Percentiles rank a stretch among this genome's conserved stretches.
Conservation (phyloP, 225 moss, liverwort and hornwort species). For the Anthoceros angustus region DNA sequence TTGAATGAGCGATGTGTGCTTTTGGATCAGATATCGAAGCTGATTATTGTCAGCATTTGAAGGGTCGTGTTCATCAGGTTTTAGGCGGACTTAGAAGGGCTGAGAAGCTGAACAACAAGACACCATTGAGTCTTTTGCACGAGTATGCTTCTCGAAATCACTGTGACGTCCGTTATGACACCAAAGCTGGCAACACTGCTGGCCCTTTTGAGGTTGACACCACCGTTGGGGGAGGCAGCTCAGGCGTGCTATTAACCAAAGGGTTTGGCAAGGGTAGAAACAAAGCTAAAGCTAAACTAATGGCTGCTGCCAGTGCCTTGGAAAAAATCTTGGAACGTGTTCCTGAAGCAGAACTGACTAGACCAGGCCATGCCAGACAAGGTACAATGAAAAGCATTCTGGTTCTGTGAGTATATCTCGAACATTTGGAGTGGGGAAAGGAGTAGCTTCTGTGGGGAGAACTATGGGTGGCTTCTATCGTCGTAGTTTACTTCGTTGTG, state of each 20-base stretch:
- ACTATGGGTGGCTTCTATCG: too few species aligned
- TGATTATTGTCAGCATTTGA: conserved; percentile 40
- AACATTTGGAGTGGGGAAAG: too few species aligned
- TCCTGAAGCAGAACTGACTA: conserved; percentile 48
- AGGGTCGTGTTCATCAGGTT: conserved; percentile 44
- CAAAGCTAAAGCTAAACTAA: conserved; percentile 48
- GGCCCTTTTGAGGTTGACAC: conserved; percentile 37
- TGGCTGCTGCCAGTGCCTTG: conserved; percentile 53
- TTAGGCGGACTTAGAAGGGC: conserved; percentile 47
- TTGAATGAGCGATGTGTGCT: conserved; percentile 49
- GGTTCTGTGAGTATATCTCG: too few species aligned
- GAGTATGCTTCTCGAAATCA: conserved; percentile 56
- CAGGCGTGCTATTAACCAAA: conserved; percentile 42
- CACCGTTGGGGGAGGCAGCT: conserved; percentile 36
- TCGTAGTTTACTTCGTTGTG: too few species aligned
- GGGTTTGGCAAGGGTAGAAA: conserved; percentile 44
- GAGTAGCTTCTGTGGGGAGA: too few species aligned
- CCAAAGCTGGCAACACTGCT: conserved; percentile 48
- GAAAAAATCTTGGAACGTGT: conserved; percentile 53
- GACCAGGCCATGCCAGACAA: conserved; percentile 49
- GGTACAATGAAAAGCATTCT: too few species aligned
- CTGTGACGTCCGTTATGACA: conserved; percentile 40
- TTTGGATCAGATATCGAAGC: conserved; percentile 41
- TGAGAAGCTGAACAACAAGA: conserved; percentile 46
- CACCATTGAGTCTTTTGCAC: conserved; percentile 45